phyloP scores from a whole-genome alignment of 2,329 filamentous ascomycete species.

The Stachybotrys elegans region DNA sequence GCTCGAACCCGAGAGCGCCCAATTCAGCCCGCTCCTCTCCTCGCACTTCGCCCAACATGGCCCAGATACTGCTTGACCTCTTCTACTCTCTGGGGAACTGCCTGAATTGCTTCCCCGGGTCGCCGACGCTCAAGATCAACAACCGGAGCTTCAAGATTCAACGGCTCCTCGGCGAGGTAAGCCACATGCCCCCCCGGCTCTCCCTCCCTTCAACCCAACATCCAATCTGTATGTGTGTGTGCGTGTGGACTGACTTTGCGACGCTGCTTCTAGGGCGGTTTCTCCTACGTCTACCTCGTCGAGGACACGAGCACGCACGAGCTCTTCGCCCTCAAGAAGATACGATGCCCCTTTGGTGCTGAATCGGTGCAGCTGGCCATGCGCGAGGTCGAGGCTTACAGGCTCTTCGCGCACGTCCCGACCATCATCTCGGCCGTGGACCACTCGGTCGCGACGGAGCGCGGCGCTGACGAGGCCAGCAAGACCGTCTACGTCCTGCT shows the following conservation, averaged over 20 bases:
- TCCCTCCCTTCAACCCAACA: neutral
- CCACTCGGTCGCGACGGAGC: conserved; percentile 74
- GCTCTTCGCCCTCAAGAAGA: conserved; percentile 95
- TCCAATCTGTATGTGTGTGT: neutral
- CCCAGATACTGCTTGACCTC: conserved; percentile 80
- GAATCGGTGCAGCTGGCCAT: conserved; percentile 93
- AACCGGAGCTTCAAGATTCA: conserved; percentile 92
- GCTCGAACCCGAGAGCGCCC: neutral
- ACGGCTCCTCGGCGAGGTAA: conserved; percentile 84
- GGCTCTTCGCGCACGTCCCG: conserved; percentile 74
- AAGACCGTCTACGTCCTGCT: conserved; percentile 97
- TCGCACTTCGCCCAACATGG: conserved; percentile 62
- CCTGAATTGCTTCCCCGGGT: conserved; percentile 92
- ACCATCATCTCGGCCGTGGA: conserved; percentile 87
- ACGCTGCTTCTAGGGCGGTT: conserved; percentile 64
- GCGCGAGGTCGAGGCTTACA: conserved; percentile 96
- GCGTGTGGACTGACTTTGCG: neutral
- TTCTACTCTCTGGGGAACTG: conserved; percentile 91
- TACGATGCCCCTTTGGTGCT: conserved; percentile 94
- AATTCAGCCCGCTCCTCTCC: neutral
- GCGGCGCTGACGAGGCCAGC: conserved; percentile 55
- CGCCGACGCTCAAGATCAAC: conserved; percentile 93
- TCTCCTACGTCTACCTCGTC: conserved; percentile 98
- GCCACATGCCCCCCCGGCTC: conserved; percentile 13
- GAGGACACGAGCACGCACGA: conserved; percentile 81